Conservation (phyloP, 2,329 filamentous ascomycete genomes). For the Cladosporium sp. region DNA sequence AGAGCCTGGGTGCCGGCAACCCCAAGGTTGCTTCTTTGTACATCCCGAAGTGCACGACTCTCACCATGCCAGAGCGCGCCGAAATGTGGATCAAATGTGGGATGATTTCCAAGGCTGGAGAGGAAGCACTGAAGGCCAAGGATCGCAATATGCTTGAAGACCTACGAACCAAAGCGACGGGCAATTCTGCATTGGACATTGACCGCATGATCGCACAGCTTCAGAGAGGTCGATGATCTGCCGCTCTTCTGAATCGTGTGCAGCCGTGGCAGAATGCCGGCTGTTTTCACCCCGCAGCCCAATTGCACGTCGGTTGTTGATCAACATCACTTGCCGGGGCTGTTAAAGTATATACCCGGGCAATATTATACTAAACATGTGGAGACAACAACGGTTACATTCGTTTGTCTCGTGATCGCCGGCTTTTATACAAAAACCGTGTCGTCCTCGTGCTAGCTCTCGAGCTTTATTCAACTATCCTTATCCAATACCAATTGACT, state of each 20-base stretch:
- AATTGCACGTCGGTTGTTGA: neutral
- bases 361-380: slow-evolving; percentile 6
- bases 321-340: neutral
- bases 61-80: slow-evolving; percentile 69
- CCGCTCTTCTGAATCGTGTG: neutral
- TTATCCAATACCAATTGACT: neutral
- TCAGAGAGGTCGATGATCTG: slow-evolving; percentile 30
- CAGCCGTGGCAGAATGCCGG: slow-evolving; percentile 10
- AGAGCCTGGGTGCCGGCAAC: slow-evolving; percentile 84
- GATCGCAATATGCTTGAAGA: slow-evolving; percentile 74
- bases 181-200: slow-evolving; percentile 72
- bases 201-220: slow-evolving; percentile 69
- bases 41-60: slow-evolving; percentile 78
- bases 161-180: slow-evolving; percentile 71
- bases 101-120: slow-evolving; percentile 81
- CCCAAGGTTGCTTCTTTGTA: slow-evolving; percentile 80
- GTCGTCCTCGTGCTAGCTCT: neutral
- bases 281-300: slow-evolving; percentile 4
- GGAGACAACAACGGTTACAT: neutral
- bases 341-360: slow-evolving; percentile 11
- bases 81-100: slow-evolving; percentile 98
- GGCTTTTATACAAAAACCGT: neutral
- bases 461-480: neutral
- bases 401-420: neutral
- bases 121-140: slow-evolving; percentile 83